Evolutionary conservation across 306 rosid species (phyloP).

Genomic region (Prunus fruticosa): DNA sequence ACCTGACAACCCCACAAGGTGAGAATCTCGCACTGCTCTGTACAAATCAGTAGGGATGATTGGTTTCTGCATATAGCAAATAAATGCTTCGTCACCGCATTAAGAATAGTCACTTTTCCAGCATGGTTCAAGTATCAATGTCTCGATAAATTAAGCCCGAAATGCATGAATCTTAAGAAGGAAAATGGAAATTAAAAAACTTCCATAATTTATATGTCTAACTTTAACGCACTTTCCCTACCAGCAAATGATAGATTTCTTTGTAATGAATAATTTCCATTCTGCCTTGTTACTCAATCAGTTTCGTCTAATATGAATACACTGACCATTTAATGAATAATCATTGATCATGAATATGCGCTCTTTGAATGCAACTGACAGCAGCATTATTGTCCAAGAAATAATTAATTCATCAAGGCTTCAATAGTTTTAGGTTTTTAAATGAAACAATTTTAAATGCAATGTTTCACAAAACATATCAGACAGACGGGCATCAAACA

Average conservation of each 20-base stretch:
- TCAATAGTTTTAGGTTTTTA: background rate
- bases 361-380: background rate
- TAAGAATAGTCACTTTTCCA: background rate
- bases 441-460: background rate
- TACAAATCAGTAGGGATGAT: conserved; percentile 66
- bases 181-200: background rate
- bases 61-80: conserved; percentile 61
- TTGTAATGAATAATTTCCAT: background rate
- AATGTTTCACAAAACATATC: conserved; percentile 1
- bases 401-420: background rate
- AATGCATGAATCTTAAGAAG: background rate
- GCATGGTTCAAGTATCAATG: background rate
- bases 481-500: background rate
- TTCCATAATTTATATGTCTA: background rate
- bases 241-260: background rate
- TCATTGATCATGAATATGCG: background rate
- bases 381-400: background rate
- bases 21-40: conserved; percentile 68
- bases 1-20: conserved; percentile 85
- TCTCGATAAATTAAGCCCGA: background rate
- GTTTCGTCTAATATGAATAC: background rate
- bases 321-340: background rate
- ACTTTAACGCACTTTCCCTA: background rate
- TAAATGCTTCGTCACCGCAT: background rate
- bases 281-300: background rate